Base-by-base conservation (phyloP, 345 rosid species). In the Salix koriyanagi region DNA sequence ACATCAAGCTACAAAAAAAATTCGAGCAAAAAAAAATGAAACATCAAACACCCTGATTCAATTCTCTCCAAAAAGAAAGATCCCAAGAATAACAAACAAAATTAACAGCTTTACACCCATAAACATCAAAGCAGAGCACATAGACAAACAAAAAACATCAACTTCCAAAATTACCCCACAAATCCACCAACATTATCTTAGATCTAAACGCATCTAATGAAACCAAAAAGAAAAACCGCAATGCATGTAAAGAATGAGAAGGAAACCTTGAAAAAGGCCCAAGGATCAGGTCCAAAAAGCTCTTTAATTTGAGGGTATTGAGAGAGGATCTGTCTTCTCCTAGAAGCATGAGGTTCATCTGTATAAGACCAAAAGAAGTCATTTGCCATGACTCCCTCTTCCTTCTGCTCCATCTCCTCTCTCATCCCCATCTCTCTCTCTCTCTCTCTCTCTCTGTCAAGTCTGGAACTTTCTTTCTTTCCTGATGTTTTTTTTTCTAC, bases 361-460 rank as follows among this genome's bases (percentile, higher is more conserved):
- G 92, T 92, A 46, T 91, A 94, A 21, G 97, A 94, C 98, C 97
- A 92, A 82, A 92, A 94, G 86, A 94, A 92, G 73, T 92, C 96
- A 1, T 85, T 79, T 4, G 93, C 96, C 98, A 91, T 80, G 10
- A 83, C 85, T 25, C 86, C 91, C 65, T 79, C 93, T 76, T 81
- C 87, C 36, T 80, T 80, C 8, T 82, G 75, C 39, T 70, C 71
- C 85, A 81, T 83, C 76, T 86, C 79, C 36, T 68, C 79, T 18
- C 76, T 67, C 46, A 41, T 61, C 83, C 74, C 76, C 78, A 54
- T 79, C 65, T 14, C 68, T 42, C 15, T 39, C 65, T 64, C 61
- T 23, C 28, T 26, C 71, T 30, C 72, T 39, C 7, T 72, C 48
- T 25, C 25, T 25, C 70, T 62, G 70, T 30, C 10, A 1, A 39